These are phyloP conservation scores for Guadua angustifolia DNA, from an alignment of 176 grass and related monocot genomes.

Conservation along the genomic window DNA sequence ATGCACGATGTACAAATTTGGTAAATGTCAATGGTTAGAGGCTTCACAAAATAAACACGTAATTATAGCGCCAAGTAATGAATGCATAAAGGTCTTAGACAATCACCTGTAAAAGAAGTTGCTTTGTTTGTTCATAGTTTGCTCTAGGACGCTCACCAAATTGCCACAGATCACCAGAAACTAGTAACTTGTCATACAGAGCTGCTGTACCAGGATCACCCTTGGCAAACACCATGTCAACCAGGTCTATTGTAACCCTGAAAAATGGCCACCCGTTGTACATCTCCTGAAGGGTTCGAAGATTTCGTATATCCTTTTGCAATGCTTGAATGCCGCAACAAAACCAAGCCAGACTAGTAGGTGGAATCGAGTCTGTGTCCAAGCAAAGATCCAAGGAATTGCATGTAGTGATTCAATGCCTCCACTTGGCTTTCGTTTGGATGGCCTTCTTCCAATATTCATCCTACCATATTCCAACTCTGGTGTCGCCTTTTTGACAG, in stretches of 20 bases:
- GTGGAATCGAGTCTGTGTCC: conserved; percentile 95
- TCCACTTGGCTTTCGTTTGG: conserved; percentile 85
- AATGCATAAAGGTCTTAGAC: not conserved
- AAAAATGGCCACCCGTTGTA: conserved; percentile 95
- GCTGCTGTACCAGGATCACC: conserved; percentile 95
- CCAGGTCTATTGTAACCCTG: conserved; percentile 89
- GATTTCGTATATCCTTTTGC: conserved; percentile 70
- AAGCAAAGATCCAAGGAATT: conserved; percentile 97
- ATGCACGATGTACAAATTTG: not conserved
- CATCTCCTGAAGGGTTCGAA: conserved; percentile 79
- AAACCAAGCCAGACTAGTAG: conserved; percentile 95
- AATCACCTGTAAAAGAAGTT: conserved; percentile 84
- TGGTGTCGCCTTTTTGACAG: conserved; percentile 67
- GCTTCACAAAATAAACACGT: not conserved
- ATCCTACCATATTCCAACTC: conserved; percentile 93
- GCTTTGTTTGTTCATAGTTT: conserved; percentile 84
- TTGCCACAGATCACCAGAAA: conserved; percentile 73
- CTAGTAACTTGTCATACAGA: conserved; percentile 86
- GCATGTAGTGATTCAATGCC: conserved; percentile 90
- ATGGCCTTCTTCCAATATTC: conserved; percentile 93
- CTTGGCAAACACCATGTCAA: conserved; percentile 98
- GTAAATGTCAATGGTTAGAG: not conserved
- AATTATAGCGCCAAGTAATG: not conserved
- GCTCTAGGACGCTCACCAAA: conserved; percentile 74
- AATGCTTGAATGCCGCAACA: conserved; percentile 86